A percentile compares a stretch with the other conserved stretches of the same genome.
Conservation (phyloP, 371 early-diverging fungal genomes). For the Mortierella sp. region DNA sequence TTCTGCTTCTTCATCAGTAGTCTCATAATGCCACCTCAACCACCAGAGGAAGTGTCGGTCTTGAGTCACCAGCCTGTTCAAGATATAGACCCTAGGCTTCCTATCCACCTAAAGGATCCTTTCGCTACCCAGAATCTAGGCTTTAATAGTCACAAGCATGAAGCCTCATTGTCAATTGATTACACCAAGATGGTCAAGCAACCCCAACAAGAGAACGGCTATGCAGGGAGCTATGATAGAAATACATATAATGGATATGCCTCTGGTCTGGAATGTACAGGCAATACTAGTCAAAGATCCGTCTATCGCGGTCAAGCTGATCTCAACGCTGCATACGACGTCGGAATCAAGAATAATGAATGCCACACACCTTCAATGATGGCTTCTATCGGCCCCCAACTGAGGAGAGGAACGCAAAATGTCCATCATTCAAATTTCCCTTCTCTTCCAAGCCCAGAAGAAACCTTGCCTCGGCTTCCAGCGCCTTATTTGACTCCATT, state of each 20-base stretch:
- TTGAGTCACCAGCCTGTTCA: slow-evolving; percentile 27
- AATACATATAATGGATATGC: background rate
- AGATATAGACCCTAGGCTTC: slow-evolving; percentile 25
- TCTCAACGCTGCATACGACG: background rate
- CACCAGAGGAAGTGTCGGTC: slow-evolving; percentile 34
- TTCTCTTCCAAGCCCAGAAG: background rate
- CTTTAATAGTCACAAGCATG: slow-evolving; percentile 13
- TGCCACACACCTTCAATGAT: slow-evolving; percentile 1
- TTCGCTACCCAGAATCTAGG: slow-evolving; percentile 13
- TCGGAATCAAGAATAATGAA: background rate
- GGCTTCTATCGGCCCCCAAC: slow-evolving; percentile 2
- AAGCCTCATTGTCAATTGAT: slow-evolving; percentile 6
- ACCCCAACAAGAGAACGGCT: background rate
- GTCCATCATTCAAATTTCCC: background rate
- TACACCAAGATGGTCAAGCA: slow-evolving; percentile 11
- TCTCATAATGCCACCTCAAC: slow-evolving; percentile 38
- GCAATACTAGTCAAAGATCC: background rate
- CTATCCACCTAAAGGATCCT: slow-evolving; percentile 33
- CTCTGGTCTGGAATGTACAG: background rate
- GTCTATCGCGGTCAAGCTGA: no score
- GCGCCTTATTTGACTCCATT: slow-evolving; percentile 19
- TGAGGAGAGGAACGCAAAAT: background rate
- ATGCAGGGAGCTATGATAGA: background rate
- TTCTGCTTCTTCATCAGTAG: background rate
- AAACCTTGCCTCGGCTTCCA: background rate